phyloP scores from a whole-genome alignment of 345 rosid species.

The Corchorus capsularis region DNA sequence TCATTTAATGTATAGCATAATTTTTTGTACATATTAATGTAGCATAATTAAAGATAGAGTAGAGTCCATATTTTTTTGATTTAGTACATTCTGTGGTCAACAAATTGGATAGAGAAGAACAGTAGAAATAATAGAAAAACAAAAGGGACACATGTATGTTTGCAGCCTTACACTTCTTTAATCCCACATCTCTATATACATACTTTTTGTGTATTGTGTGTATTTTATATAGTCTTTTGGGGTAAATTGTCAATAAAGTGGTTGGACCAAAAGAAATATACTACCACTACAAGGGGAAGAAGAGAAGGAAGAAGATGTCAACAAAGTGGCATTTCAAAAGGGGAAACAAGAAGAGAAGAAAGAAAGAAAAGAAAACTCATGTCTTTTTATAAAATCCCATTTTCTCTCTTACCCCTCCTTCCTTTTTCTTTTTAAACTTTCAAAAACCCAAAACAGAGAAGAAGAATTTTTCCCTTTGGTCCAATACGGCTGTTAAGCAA shows the following conservation, averaged over 20 bases:
- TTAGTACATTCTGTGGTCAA: background rate
- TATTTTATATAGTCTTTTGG: background rate
- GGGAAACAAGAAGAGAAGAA: background rate
- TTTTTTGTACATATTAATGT: too few species aligned
- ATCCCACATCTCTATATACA: background rate
- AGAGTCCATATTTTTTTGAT: too few species aligned
- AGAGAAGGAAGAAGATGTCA: background rate
- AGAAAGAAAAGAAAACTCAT: background rate
- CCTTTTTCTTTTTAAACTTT: constrained; percentile 15
- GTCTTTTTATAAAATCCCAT: background rate
- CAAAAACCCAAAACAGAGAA: background rate
- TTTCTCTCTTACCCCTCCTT: background rate
- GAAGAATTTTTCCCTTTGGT: constrained; percentile 10
- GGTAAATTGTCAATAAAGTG: constrained; percentile 8
- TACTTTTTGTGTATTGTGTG: background rate
- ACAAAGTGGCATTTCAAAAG: background rate
- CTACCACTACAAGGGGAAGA: too few species aligned
- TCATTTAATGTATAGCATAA: too few species aligned
- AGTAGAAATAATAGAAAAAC: background rate
- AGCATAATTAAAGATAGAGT: too few species aligned
- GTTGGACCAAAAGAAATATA: constrained; percentile 2
- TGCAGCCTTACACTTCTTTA: constrained; percentile 19
- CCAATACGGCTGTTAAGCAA: constrained; percentile 33
- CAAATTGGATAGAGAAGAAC: constrained; percentile 8
- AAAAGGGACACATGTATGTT: background rate